phyloP scores from a whole-genome alignment of 257 asterid genomes.

The Petunia secreta region DNA sequence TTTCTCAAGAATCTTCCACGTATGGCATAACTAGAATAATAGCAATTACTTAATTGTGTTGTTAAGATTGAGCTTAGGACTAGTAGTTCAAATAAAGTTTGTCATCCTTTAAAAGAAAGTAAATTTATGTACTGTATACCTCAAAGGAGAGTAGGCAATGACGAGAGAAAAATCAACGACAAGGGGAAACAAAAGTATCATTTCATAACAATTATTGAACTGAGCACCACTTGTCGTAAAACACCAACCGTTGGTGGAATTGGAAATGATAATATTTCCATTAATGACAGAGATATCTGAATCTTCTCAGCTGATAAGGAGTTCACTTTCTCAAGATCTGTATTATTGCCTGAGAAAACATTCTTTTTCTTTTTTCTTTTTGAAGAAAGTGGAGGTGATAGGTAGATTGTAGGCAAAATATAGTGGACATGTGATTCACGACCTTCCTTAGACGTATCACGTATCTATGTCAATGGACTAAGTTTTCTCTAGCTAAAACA shows the following conservation, averaged over 20 bases:
- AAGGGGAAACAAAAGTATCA: background rate
- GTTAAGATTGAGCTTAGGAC: background rate
- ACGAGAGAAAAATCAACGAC: background rate
- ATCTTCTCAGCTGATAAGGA: slow-evolving; percentile 23
- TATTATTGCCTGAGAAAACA: background rate
- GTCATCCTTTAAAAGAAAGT: background rate
- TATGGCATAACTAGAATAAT: slow-evolving; percentile 4
- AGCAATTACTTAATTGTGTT: background rate
- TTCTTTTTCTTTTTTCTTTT: background rate
- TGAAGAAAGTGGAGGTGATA: background rate
- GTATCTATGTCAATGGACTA: background rate
- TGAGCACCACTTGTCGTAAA: background rate
- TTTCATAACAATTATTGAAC: slow-evolving; percentile 19
- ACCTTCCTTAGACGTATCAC: background rate
- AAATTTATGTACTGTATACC: background rate
- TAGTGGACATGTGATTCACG: slow-evolving; percentile 2
- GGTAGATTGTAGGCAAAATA: background rate
- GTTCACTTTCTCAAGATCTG: slow-evolving; percentile 20
- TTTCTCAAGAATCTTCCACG: no score
- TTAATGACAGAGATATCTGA: slow-evolving; percentile 11
- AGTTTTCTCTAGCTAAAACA: no score
- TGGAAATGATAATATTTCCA: slow-evolving; percentile 23
- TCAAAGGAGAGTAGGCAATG: background rate
- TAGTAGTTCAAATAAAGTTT: slow-evolving; percentile 19
- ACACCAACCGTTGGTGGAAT: background rate